These are phyloP conservation scores for Penicillium canescens DNA, from an alignment of 495 filamentous ascomycete species.

Conservation along the genomic window DNA sequence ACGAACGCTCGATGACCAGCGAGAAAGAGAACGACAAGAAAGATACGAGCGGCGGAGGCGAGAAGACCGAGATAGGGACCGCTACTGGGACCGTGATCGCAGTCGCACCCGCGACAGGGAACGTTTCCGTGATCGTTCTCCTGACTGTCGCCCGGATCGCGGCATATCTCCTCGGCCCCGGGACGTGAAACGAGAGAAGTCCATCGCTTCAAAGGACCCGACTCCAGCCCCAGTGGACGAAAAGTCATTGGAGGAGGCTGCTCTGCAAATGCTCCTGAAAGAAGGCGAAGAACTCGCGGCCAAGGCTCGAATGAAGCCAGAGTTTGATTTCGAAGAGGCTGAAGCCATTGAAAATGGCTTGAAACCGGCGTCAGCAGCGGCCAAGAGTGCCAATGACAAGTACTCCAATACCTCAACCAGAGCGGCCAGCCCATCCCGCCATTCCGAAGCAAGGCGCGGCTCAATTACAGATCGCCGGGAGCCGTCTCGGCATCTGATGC, in stretches of 20 bases:
- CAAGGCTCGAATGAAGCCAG: conserved; percentile 57
- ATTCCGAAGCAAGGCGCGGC: conserved; percentile 26
- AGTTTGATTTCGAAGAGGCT: conserved; percentile 57
- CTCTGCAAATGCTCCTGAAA: conserved; percentile 54
- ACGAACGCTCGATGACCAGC: conserved; percentile 49
- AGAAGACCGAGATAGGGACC: conserved; percentile 47
- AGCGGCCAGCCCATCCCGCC: conserved; percentile 28
- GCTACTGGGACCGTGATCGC: conserved; percentile 43
- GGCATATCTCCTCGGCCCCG: conserved; percentile 38
- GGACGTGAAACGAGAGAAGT: conserved; percentile 42
- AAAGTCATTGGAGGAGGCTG: conserved; percentile 57
- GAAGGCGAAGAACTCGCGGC: conserved; percentile 63
- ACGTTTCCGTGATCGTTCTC: conserved; percentile 37
- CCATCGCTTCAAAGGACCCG: conserved; percentile 39
- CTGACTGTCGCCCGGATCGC: conserved; percentile 39
- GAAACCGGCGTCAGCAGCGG: conserved; percentile 25
- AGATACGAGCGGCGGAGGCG: conserved; percentile 49
- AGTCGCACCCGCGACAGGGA: conserved; percentile 38
- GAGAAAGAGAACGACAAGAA: conserved; percentile 54
- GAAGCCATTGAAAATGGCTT: conserved; percentile 50
- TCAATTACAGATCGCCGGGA: conserved; percentile 33
- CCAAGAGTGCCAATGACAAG: conserved; percentile 31
- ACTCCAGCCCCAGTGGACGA: conserved; percentile 51
- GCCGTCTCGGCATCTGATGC: conserved; percentile 21
- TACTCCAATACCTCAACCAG: conserved; percentile 29